Evolutionary conservation across 1,139 yeast species (phyloP).

Genomic region (Chernovozyma aurita): DNA sequence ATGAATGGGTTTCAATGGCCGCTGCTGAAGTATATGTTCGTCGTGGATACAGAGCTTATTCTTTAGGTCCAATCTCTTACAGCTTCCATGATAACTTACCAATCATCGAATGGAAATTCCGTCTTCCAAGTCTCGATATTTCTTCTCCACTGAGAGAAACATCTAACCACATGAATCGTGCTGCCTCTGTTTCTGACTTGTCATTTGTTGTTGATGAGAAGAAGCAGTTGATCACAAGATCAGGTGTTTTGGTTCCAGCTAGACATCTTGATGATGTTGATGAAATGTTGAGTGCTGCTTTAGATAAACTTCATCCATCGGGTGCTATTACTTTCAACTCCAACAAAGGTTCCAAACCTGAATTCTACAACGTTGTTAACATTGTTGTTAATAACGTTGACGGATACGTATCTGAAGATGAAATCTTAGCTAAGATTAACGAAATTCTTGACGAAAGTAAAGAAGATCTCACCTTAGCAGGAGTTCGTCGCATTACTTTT

Average conservation of each 20-base stretch:
- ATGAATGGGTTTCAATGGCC: conserved; percentile 88
- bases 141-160: conserved; percentile 40
- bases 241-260: conserved; percentile 84
- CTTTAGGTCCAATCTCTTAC: conserved; percentile 71
- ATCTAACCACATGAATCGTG: conserved; percentile 60
- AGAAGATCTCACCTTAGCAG: conserved; percentile 64
- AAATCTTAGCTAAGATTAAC: conserved; percentile 55
- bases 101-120: conserved; percentile 85
- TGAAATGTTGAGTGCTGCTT: conserved; percentile 71
- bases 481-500: conserved; percentile 89
- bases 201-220: conserved; percentile 73
- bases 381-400: conserved; percentile 71
- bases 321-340: conserved; percentile 36
- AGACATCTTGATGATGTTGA: conserved; percentile 86
- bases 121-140: conserved; percentile 70
- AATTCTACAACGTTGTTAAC: conserved; percentile 73
- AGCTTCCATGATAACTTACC: conserved; percentile 59
- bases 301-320: conserved; percentile 60
- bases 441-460: conserved; percentile 66
- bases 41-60: conserved; percentile 95
- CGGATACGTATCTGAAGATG: conserved; percentile 70
- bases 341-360: conserved; percentile 27
- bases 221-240: conserved; percentile 56
- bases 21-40: conserved; percentile 96
- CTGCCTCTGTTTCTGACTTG: conserved; percentile 89